Evolutionary conservation across 352 stramenopile species (phyloP).

Genomic region (Lagenidium sp.): DNA sequence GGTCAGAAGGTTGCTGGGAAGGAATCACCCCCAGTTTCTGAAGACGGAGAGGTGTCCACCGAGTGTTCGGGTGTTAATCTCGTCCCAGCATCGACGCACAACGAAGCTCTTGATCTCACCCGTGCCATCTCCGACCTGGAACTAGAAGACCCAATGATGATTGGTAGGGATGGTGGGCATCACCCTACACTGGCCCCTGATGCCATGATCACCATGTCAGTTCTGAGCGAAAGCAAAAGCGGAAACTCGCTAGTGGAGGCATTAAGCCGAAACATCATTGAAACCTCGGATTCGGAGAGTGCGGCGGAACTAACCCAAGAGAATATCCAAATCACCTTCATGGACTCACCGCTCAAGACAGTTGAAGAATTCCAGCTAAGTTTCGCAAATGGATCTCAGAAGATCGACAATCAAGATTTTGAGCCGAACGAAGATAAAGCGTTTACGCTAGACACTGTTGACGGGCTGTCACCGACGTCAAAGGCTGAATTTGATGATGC

Average conservation of each 20-base stretch:
- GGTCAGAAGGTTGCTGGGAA: conserved; percentile 27
- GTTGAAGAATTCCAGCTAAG: conserved; percentile 3
- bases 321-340: conserved; percentile 2
- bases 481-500: not conserved
- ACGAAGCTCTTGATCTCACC: conserved; percentile 65
- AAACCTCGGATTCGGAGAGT: conserved; percentile 16
- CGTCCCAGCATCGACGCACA: conserved; percentile 63
- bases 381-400: no score
- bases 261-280: conserved; percentile 6
- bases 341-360: conserved; percentile 8
- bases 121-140: conserved; percentile 77
- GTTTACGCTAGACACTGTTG: not conserved
- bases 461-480: not conserved
- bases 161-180: conserved; percentile 24
- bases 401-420: not conserved
- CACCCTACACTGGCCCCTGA: conserved; percentile 17
- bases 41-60: conserved; percentile 16
- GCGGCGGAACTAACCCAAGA: conserved; percentile 7
- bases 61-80: conserved; percentile 32
- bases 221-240: conserved; percentile 14
- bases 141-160: conserved; percentile 83
- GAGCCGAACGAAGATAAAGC: not conserved
- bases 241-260: conserved; percentile 11
- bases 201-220: conserved; percentile 10
- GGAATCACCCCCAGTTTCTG: conserved; percentile 25